Conservation (phyloP, 192 early-diverging fungal genomes). For the Kickxella alabastrina region DNA sequence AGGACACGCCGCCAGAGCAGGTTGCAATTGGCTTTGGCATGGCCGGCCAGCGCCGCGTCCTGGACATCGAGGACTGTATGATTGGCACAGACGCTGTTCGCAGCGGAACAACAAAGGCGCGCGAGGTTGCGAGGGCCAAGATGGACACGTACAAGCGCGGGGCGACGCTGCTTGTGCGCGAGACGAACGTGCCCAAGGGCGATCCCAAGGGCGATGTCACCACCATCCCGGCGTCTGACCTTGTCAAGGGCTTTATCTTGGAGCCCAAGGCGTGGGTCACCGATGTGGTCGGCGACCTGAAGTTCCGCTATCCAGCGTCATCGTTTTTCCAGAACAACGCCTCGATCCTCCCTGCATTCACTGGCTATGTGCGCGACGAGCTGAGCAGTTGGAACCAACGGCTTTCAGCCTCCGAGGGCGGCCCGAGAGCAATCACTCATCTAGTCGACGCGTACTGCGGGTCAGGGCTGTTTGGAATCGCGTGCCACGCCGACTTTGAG, state of each 20-base stretch:
- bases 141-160: slow-evolving; percentile 57
- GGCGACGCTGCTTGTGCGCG: slow-evolving; percentile 57
- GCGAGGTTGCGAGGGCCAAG: slow-evolving; percentile 47
- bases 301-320: slow-evolving; percentile 61
- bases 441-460: slow-evolving; percentile 74
- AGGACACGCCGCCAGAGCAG: slow-evolving; percentile 41
- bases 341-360: slow-evolving; percentile 61
- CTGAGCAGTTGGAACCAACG: slow-evolving; percentile 40
- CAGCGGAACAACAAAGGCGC: slow-evolving; percentile 47
- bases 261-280: slow-evolving; percentile 56
- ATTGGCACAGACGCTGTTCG: slow-evolving; percentile 63
- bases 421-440: slow-evolving; percentile 40
- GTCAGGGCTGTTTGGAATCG: slow-evolving; percentile 66
- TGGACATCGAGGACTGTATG: slow-evolving; percentile 66
- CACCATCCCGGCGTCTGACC: slow-evolving; percentile 19
- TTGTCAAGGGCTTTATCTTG: slow-evolving; percentile 52
- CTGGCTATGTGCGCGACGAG: slow-evolving; percentile 59
- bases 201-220: slow-evolving; percentile 9
- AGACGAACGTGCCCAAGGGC: slow-evolving; percentile 49
- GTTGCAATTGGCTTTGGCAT: slow-evolving; percentile 58
- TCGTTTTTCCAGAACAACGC: slow-evolving; percentile 71
- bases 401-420: slow-evolving; percentile 4
- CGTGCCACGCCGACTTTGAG: slow-evolving; percentile 57
- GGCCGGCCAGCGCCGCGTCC: slow-evolving; percentile 55
- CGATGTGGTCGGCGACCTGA: slow-evolving; percentile 54